Conservation (phyloP, 2,329 filamentous ascomycete species). For the Aspergillus melleus region DNA sequence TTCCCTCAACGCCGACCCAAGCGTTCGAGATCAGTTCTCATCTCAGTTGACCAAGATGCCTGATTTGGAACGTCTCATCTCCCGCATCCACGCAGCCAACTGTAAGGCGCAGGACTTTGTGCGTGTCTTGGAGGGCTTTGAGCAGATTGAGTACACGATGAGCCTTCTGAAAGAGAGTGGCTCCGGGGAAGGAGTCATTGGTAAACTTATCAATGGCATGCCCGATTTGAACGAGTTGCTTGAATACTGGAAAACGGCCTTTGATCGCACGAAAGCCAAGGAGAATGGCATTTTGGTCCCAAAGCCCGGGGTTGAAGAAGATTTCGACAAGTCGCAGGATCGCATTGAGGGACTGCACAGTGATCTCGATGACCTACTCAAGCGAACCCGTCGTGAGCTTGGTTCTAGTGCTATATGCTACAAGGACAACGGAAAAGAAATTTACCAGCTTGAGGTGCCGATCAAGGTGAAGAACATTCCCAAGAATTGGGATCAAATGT, state of each 20-base stretch:
- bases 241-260: conserved; percentile 85
- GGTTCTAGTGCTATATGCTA: conserved; percentile 73
- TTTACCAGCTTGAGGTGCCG: conserved; percentile 92
- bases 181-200: conserved; percentile 78
- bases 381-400: conserved; percentile 69
- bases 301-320: conserved; percentile 81
- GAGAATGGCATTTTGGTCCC: conserved; percentile 82
- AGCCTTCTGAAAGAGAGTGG: conserved; percentile 71
- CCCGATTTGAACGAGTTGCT: conserved; percentile 75
- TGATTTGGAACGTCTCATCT: conserved; percentile 90
- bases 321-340: conserved; percentile 83
- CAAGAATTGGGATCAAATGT: conserved; percentile 92
- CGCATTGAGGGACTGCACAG: conserved; percentile 72
- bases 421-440: conserved; percentile 89
- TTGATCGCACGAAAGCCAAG: conserved; percentile 77
- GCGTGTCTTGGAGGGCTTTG: conserved; percentile 89
- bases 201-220: conserved; percentile 80
- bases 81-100: conserved; percentile 86
- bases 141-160: conserved; percentile 96
- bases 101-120: conserved; percentile 92
- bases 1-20: conserved; percentile 79
- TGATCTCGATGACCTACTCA: conserved; percentile 70
- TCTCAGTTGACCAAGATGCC: conserved; percentile 88
- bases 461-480: conserved; percentile 79
- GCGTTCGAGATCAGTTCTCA: conserved; percentile 81